Evolutionary conservation across 2,329 filamentous ascomycete species (phyloP).

Genomic region (Sordariomycetes sp.): DNA sequence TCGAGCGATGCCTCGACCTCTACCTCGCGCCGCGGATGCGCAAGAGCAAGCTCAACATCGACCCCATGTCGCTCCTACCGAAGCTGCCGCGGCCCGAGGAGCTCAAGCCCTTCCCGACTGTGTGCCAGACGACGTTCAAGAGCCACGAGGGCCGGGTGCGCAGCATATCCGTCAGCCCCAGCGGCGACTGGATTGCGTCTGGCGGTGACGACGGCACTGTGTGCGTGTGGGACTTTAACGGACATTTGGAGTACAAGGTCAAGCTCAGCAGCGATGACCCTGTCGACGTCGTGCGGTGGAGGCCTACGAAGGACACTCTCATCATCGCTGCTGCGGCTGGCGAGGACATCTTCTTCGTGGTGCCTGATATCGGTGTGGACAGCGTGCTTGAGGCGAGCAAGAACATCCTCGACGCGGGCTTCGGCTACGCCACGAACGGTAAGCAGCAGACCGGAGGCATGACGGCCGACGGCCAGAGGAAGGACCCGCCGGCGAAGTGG

Average conservation of each 20-base stretch:
- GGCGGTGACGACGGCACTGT: slow-evolving; percentile 92
- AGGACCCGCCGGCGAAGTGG: slow-evolving; percentile 73
- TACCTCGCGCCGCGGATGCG: slow-evolving; percentile 88
- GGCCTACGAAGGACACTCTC: slow-evolving; percentile 66
- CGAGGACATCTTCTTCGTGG: slow-evolving; percentile 74
- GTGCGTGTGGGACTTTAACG: slow-evolving; percentile 82
- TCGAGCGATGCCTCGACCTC: slow-evolving; percentile 87
- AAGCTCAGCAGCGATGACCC: slow-evolving; percentile 66
- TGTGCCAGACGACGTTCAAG: slow-evolving; percentile 73
- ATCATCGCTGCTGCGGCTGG: slow-evolving; percentile 75
- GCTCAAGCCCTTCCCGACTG: slow-evolving; percentile 85
- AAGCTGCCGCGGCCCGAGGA: slow-evolving; percentile 90
- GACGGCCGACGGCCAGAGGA: slow-evolving; percentile 44
- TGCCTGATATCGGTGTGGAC: slow-evolving; percentile 63
- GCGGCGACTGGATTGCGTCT: slow-evolving; percentile 74
- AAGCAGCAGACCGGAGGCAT: slow-evolving; percentile 31
- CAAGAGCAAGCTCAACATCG: slow-evolving; percentile 91
- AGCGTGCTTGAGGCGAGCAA: slow-evolving; percentile 61
- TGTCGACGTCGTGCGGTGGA: slow-evolving; percentile 81
- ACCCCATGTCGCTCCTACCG: slow-evolving; percentile 81
- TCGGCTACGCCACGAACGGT: slow-evolving; percentile 72
- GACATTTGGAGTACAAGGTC: slow-evolving; percentile 75
- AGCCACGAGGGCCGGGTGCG: slow-evolving; percentile 85
- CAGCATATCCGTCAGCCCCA: slow-evolving; percentile 72
- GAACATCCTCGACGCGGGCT: slow-evolving; percentile 74